These are phyloP conservation scores for Penicillium psychrofluorescens DNA, from an alignment of 495 filamentous ascomycete species.

Conservation along the genomic window DNA sequence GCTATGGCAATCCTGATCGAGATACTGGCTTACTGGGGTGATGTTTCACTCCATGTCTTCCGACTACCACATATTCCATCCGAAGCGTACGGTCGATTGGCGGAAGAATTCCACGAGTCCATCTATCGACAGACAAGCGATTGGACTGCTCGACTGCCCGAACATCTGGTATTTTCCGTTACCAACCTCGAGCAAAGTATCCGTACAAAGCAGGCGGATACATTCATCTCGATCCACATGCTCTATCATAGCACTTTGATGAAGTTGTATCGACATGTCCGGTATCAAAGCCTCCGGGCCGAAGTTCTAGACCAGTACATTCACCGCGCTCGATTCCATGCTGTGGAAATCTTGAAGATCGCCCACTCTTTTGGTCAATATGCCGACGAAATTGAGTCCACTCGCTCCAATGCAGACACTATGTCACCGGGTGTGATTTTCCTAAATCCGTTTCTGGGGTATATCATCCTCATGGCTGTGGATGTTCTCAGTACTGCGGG, in stretches of 20 bases:
- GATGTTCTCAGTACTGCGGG: constrained; percentile 40
- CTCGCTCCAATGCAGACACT: constrained; percentile 11
- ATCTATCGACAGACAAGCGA: constrained; percentile 42
- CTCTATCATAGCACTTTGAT: constrained; percentile 54
- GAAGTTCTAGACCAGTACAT: constrained; percentile 28
- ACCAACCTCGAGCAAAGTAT: constrained; percentile 45
- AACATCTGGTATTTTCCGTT: constrained; percentile 37
- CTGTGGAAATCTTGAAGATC: constrained; percentile 33
- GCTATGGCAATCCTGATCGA: constrained; percentile 55
- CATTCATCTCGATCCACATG: constrained; percentile 53
- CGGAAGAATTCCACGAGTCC: constrained; percentile 43
- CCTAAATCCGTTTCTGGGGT: constrained; percentile 38
- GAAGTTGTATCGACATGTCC: constrained; percentile 55
- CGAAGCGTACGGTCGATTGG: constrained; percentile 31
- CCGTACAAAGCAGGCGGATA: constrained; percentile 36
- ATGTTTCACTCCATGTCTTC: constrained; percentile 52
- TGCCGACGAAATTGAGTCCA: constrained; percentile 12
- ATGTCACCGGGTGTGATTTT: constrained; percentile 7
- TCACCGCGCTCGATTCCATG: constrained; percentile 33
- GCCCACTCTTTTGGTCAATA: constrained; percentile 20
- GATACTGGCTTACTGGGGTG: constrained; percentile 56
- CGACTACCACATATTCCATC: constrained; percentile 43
- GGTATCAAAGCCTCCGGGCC: constrained; percentile 24
- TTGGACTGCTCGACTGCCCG: constrained; percentile 40
- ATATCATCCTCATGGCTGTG: constrained; percentile 36